These are phyloP conservation scores for Discostella pseudostelligera DNA, from an alignment of 108 stramenopile genomes.

Conservation along the genomic window DNA sequence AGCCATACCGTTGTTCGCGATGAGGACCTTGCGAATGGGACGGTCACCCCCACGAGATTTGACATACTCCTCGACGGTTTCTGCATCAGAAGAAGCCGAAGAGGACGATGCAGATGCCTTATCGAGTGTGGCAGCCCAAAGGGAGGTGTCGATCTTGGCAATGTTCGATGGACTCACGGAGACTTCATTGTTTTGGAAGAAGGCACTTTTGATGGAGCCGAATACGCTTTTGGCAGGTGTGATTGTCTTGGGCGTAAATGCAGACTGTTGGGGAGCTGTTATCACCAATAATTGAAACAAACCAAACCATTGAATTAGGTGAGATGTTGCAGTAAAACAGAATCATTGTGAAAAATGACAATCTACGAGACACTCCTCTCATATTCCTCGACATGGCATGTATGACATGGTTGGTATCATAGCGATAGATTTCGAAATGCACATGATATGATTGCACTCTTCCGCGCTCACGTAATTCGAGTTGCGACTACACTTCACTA, in stretches of 20 bases:
- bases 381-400: too few species aligned
- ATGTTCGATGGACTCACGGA: constrained; percentile 4
- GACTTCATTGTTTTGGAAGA: constrained; percentile 31
- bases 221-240: constrained; percentile 19
- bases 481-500: too few species aligned
- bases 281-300: background rate
- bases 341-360: too few species aligned
- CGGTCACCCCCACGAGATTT: constrained; percentile 82
- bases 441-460: too few species aligned
- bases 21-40: constrained; percentile 85
- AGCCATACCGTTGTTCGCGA: constrained; percentile 99
- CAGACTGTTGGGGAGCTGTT: constrained; percentile 39
- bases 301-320: background rate
- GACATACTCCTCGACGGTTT: constrained; percentile 87
- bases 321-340: background rate
- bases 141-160: constrained; percentile 19
- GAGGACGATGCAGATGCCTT: constrained; percentile 32
- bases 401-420: too few species aligned
- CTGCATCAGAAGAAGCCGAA: constrained; percentile 9
- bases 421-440: too few species aligned
- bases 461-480: too few species aligned
- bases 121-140: constrained; percentile 40
- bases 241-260: constrained; percentile 26
- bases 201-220: constrained; percentile 32
- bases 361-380: too few species aligned